Conservation (phyloP, 805 yeast species). For the Candida krabiensis region DNA sequence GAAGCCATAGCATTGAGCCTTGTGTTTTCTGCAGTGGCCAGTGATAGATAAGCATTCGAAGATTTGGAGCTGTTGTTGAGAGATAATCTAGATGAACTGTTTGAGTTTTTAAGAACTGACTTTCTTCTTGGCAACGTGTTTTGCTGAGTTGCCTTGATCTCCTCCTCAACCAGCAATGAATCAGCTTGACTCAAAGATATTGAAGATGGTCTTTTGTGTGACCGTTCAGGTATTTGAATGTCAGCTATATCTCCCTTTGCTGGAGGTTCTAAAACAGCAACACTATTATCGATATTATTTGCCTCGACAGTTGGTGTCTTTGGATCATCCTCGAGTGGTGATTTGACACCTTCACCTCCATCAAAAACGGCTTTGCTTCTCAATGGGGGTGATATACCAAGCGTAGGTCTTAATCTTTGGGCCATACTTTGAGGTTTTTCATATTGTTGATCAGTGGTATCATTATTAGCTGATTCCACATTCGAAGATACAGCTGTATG, state of each 20-base stretch:
- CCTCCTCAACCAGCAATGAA: too few relatives aligned
- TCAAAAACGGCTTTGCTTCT: slow-evolving; percentile 9
- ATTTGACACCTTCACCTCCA: slow-evolving; percentile 2
- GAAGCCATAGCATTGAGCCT: slow-evolving; percentile 63
- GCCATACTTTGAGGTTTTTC: slow-evolving; percentile 39
- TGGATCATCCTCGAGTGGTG: slow-evolving; percentile 22
- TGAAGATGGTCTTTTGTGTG: slow-evolving; percentile 28
- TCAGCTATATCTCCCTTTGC: slow-evolving; percentile 5
- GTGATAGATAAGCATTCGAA: slow-evolving; percentile 61
- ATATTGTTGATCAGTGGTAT: slow-evolving; percentile 7
- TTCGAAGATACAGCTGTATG: slow-evolving; percentile 10
- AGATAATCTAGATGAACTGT: slow-evolving; percentile 18
- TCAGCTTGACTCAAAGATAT: slow-evolving; percentile 7
- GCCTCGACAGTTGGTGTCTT: slow-evolving; percentile 26
- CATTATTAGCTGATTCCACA: slow-evolving; percentile 4
- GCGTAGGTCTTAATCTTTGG: slow-evolving; percentile 44
- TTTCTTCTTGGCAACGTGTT: slow-evolving; percentile 29
- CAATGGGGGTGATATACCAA: slow-evolving; percentile 26
- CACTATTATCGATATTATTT: neutral
- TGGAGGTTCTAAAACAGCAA: neutral
- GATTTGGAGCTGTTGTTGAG: slow-evolving; percentile 41
- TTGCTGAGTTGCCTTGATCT: neutral
- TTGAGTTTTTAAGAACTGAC: slow-evolving; percentile 48
- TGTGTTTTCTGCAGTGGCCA: slow-evolving; percentile 79
- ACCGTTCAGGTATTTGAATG: slow-evolving; percentile 33